Base-by-base conservation (phyloP, 2,329 filamentous ascomycete species). In the Chaetomiaceae sp. region DNA sequence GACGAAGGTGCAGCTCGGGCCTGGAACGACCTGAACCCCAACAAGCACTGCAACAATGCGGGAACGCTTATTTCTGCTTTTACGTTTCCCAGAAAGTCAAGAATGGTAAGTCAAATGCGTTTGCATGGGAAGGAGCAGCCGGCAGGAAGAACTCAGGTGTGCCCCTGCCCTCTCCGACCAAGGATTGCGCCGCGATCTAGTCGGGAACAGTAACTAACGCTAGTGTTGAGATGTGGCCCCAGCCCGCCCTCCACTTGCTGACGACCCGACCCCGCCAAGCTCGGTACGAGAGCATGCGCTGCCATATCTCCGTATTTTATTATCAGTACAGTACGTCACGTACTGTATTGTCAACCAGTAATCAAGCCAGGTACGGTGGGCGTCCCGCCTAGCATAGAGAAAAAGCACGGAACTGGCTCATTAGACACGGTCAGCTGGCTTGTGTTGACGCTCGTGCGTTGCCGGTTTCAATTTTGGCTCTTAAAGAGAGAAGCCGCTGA, bases 1-100 rank as follows among this genome's bases (percentile, higher is more conserved):
- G 22, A 30, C 20, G 20, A 50, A 22, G 10, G 33, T 29, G 35
- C 19, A 15, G 40, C 44, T 50, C 35, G 43, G 33, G 33, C 15
- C 14, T 12, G 26, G 17, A 40, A 11, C 29, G n/a, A 26, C 8
- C 24, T 20, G 18, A 19, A n/a, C n/a, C n/a, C n/a, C n/a, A n/a
- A n/a, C n/a, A n/a, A n/a, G n/a, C n/a, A n/a, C n/a, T 18, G 33
- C 40, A 29, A 20, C 34, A 15, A 39, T 35, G 34, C 22, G 26
- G 6, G 3, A 44, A 42, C 20, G 29, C 36, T 49, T 49, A 49
- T 49, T 45, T 46, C 33, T 22, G 17, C 38, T 46, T 49, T 45
- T 46, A 49, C 42, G 42, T 49, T 45, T 46, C 24, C 37, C 22
- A 4, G 11, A 35, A 26, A 15, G 5, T 32, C n/a, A 26, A 22